phyloP scores from a whole-genome alignment of 805 yeast genomes.

The Candida nitratophila region DNA sequence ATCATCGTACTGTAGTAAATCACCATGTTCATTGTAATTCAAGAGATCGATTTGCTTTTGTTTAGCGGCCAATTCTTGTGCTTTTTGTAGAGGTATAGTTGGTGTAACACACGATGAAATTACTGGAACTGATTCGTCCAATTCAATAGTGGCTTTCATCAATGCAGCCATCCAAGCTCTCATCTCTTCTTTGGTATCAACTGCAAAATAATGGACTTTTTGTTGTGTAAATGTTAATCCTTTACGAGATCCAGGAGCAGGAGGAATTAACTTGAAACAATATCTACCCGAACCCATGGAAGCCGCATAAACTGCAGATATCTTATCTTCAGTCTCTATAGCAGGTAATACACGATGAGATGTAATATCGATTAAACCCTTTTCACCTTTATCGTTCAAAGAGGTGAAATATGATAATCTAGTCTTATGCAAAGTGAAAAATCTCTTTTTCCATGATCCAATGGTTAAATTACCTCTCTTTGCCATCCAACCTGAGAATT shows the following conservation, averaged over 20 bases:
- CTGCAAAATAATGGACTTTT: conserved; percentile 92
- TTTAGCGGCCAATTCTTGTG: conserved; percentile 80
- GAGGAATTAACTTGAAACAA: conserved; percentile 90
- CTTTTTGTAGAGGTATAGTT: conserved; percentile 81
- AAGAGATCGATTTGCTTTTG: neutral
- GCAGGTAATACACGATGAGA: conserved; percentile 88
- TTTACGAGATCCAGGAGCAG: conserved; percentile 94
- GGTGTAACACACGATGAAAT: conserved; percentile 92
- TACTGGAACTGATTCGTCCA: conserved; percentile 89
- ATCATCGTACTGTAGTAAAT: neutral
- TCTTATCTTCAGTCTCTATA: conserved; percentile 67
- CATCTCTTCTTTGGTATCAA: conserved; percentile 87
- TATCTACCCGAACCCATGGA: conserved; percentile 90
- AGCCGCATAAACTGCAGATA: conserved; percentile 80
- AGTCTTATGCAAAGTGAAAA: conserved; percentile 85
- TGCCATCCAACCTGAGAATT: conserved; percentile 91
- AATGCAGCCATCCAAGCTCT: conserved; percentile 91
- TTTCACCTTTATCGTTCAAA: conserved; percentile 73
- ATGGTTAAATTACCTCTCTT: conserved; percentile 80
- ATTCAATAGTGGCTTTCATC: conserved; percentile 92
- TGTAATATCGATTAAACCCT: conserved; percentile 92
- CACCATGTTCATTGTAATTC: neutral
- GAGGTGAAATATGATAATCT: conserved; percentile 82
- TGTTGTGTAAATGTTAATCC: conserved; percentile 96
- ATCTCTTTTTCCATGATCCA: conserved; percentile 89